Conservation (phyloP, 352 stramenopile species). For the Halophytophthora polymorphica region DNA sequence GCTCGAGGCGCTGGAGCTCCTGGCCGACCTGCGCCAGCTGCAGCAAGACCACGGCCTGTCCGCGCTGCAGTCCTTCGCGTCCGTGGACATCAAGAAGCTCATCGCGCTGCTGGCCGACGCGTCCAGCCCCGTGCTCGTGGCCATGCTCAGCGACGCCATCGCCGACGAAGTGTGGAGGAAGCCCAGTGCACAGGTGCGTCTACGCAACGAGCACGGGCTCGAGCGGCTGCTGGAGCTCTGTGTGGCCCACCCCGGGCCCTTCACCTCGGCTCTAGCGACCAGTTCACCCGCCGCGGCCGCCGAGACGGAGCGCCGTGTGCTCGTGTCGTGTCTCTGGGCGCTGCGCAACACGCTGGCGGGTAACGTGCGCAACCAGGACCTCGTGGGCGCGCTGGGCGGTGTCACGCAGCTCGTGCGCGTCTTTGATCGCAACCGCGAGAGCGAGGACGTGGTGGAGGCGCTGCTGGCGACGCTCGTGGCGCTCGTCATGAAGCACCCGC, state of each 20-base stretch:
- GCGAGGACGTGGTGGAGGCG: conserved; percentile 59
- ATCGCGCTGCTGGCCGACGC: conserved; percentile 58
- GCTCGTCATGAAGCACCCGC: conserved; percentile 48
- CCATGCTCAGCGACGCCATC: conserved; percentile 73
- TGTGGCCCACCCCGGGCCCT: conserved; percentile 41
- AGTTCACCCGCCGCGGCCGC: conserved; percentile 11
- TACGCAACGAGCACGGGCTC: conserved; percentile 66
- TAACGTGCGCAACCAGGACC: conserved; percentile 62
- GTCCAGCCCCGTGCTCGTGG: conserved; percentile 51
- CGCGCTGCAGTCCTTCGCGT: conserved; percentile 25
- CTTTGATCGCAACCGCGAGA: conserved; percentile 37
- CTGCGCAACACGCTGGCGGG: conserved; percentile 53
- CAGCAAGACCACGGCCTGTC: conserved; percentile 35
- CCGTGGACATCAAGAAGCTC: conserved; percentile 63
- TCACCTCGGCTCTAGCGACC: conserved; percentile 16
- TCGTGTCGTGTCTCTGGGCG: conserved; percentile 67
- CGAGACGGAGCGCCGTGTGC: conserved; percentile 28
- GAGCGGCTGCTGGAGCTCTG: conserved; percentile 56
- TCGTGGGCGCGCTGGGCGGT: conserved; percentile 49
- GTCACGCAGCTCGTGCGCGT: conserved; percentile 45
- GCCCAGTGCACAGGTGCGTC: conserved; percentile 49
- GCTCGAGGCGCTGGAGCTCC: conserved; percentile 67
- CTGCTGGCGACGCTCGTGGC: conserved; percentile 52
- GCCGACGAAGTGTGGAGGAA: conserved; percentile 73
- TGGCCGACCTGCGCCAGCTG: conserved; percentile 62